Conservation (phyloP, 768 basidiomycete genomes). For the Mycena leptocephala region DNA sequence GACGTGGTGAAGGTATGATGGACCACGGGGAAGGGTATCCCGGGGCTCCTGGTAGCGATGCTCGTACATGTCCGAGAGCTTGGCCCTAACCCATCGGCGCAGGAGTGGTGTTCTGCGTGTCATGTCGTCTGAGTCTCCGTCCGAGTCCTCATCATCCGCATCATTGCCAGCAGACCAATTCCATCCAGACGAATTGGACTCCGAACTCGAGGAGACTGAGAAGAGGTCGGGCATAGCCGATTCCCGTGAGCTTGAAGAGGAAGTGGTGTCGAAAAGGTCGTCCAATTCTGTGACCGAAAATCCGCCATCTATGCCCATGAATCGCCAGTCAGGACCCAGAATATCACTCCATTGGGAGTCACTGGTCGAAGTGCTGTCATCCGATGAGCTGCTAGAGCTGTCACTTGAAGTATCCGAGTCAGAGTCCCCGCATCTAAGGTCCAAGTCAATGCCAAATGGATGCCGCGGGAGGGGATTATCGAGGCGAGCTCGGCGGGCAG, state of each 20-base stretch:
- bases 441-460: not conserved
- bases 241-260: not conserved
- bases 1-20: no score
- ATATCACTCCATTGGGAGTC: not conserved
- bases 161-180: not conserved
- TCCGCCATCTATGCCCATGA: not conserved
- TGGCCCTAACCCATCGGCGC: not conserved
- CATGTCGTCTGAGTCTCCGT: not conserved
- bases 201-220: constrained; percentile 2
- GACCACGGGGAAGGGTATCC: constrained; percentile 19
- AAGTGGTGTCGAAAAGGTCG: not conserved
- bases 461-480: not conserved
- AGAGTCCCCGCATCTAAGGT: not conserved
- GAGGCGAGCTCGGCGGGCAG: not conserved
- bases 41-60: constrained; percentile 26
- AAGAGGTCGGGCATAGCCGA: constrained; percentile 2
- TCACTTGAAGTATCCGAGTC: not conserved
- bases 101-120: not conserved
- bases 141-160: constrained; percentile 2
- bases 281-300: not conserved
- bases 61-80: constrained; percentile 9
- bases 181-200: not conserved
- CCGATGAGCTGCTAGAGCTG: not conserved
- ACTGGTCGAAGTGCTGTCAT: not conserved
- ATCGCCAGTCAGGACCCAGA: not conserved